Percentiles rank a stretch among this genome's conserved stretches.
phyloP scores from a whole-genome alignment of 2,329 filamentous ascomycete species.

The Microsporum audouinii region DNA sequence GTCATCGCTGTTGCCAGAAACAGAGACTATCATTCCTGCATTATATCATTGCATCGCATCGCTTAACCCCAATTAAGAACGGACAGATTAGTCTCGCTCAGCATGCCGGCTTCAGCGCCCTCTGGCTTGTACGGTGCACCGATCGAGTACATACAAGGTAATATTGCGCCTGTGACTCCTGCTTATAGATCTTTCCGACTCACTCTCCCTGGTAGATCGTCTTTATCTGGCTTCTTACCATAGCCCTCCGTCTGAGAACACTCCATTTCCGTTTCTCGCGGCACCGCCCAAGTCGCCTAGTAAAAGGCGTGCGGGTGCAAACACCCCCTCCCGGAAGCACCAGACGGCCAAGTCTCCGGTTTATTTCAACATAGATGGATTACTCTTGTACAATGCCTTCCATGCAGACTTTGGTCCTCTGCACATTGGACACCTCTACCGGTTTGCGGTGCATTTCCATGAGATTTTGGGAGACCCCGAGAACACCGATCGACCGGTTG shows the following conservation, averaged over 20 bases:
- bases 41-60: not conserved
- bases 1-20: not conserved
- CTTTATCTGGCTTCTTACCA: conserved; percentile 90
- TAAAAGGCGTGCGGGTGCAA: conserved; percentile 56
- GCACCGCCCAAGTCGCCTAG: conserved; percentile 53
- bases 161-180: not conserved
- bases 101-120: conserved; percentile 37
- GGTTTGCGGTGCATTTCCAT: conserved; percentile 91
- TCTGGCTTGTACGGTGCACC: conserved; percentile 67
- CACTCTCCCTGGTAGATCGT: conserved; percentile 46
- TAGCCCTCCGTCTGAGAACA: conserved; percentile 65
- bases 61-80: not conserved
- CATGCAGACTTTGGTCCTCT: conserved; percentile 96
- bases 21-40: not conserved
- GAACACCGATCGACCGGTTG: conserved; percentile 79
- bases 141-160: conserved; percentile 93
- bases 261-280: conserved; percentile 70
- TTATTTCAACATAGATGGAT: conserved; percentile 93
- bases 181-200: not conserved
- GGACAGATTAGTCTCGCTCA: conserved; percentile 19
- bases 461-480: conserved; percentile 85
- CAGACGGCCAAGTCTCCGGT: conserved; percentile 48
- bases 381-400: conserved; percentile 91
- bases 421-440: conserved; percentile 93
- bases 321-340: conserved; percentile 39